Percentiles rank a stretch among this genome's conserved stretches.
Conservation (phyloP, 2,329 filamentous ascomycete genomes). For the Sclerotinia glacialis region DNA sequence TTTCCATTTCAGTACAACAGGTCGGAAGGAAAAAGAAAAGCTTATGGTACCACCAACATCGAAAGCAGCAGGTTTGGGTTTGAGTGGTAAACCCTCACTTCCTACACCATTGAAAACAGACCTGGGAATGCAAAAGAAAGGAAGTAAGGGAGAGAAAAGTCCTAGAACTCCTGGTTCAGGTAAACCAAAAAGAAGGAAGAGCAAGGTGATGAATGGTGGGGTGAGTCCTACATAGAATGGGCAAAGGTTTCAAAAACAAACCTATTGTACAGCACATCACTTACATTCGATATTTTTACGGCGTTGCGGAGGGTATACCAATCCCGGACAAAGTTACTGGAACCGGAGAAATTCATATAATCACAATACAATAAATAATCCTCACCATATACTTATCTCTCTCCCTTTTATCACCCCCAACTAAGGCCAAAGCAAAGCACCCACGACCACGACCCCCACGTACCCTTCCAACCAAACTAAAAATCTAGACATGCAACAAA, state of each 20-base stretch:
- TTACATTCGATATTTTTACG: background rate
- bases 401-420: background rate
- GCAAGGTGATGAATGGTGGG: slow-evolving; percentile 28
- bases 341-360: background rate
- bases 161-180: slow-evolving; percentile 38
- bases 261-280: background rate
- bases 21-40: slow-evolving; percentile 43
- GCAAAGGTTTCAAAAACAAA: background rate
- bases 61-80: slow-evolving; percentile 27
- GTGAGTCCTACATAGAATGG: slow-evolving; percentile 29
- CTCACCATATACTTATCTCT: background rate
- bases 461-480: slow-evolving; percentile 15
- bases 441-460: slow-evolving; percentile 10
- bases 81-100: slow-evolving; percentile 22
- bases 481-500: slow-evolving; percentile 21
- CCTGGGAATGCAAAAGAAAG: slow-evolving; percentile 34
- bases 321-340: background rate
- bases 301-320: slow-evolving; percentile 12
- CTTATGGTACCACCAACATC: slow-evolving; percentile 28
- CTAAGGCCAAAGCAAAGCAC: background rate
- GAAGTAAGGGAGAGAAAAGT: slow-evolving; percentile 36
- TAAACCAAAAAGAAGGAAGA: slow-evolving; percentile 43
- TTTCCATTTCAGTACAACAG: slow-evolving; percentile 62
- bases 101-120: slow-evolving; percentile 33
- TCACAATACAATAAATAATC: slow-evolving; percentile 9